Conservation (phyloP, 345 rosid genomes). For the Heritiera littoralis region DNA sequence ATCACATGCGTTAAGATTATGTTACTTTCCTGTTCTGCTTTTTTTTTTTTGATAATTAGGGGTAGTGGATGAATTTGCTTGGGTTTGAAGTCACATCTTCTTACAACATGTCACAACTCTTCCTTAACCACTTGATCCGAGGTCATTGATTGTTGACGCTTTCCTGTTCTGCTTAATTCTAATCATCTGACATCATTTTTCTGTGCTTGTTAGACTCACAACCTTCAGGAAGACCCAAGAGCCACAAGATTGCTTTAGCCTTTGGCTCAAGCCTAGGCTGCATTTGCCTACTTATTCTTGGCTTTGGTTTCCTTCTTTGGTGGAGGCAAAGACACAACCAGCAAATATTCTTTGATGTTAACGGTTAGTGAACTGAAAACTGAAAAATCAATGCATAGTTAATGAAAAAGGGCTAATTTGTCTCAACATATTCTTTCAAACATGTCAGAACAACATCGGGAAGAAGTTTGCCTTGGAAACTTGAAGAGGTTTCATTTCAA, state of each 20-base stretch:
- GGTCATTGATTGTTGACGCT: too few relatives aligned
- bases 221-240: slow-evolving; percentile 45
- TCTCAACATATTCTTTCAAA: neutral
- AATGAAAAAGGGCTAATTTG: slow-evolving; percentile 1
- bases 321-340: slow-evolving; percentile 77
- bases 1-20: neutral
- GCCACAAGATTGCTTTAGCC: slow-evolving; percentile 68
- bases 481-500: slow-evolving; percentile 80
- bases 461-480: slow-evolving; percentile 79
- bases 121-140: too few relatives aligned
- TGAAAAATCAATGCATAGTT: neutral
- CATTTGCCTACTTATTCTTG: slow-evolving; percentile 59
- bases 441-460: slow-evolving; percentile 62
- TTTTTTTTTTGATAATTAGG: too few relatives aligned
- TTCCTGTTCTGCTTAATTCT: neutral
- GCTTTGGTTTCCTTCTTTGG: slow-evolving; percentile 73
- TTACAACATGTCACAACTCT: too few relatives aligned
- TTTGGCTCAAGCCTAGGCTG: slow-evolving; percentile 68
- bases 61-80: too few relatives aligned
- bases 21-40: neutral
- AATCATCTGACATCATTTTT: slow-evolving; percentile 22
- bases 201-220: slow-evolving; percentile 44
- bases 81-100: too few relatives aligned
- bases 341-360: slow-evolving; percentile 86
- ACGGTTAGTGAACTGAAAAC: slow-evolving; percentile 46